Conservation (phyloP, 495 filamentous ascomycete species). For the Chlorociboria aeruginascens region DNA sequence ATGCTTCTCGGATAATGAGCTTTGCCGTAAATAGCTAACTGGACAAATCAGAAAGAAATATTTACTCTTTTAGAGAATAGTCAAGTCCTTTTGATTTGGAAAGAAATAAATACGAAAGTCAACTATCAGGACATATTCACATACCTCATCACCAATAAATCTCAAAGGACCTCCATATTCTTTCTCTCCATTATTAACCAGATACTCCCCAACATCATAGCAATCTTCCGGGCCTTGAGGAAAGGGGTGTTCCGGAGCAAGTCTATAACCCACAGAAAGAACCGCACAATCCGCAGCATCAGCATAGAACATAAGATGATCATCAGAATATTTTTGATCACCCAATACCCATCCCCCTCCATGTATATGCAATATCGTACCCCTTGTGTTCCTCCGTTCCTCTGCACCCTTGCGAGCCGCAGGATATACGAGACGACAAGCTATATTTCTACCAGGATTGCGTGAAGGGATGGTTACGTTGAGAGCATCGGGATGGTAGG, state of each 20-base stretch:
- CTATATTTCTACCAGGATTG: slow-evolving; percentile 32
- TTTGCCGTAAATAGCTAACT: too few relatives aligned
- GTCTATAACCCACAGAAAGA: slow-evolving; percentile 44
- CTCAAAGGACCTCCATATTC: slow-evolving; percentile 28
- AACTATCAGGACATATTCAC: slow-evolving; percentile 5
- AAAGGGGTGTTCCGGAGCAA: slow-evolving; percentile 46
- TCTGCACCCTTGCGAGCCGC: slow-evolving; percentile 6
- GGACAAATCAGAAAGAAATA: too few relatives aligned
- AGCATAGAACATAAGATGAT: slow-evolving; percentile 28
- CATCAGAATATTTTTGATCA: slow-evolving; percentile 23
- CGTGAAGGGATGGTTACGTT: slow-evolving; percentile 37
- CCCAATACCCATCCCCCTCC: slow-evolving; percentile 36
- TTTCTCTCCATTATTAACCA: slow-evolving; percentile 31
- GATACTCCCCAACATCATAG: slow-evolving; percentile 35
- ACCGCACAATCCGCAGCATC: slow-evolving; percentile 30
- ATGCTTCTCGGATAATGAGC: too few relatives aligned
- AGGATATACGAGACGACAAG: slow-evolving; percentile 36
- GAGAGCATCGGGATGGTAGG: slow-evolving; percentile 6
- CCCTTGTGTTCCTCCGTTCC: slow-evolving; percentile 27
- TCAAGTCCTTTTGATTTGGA: slow-evolving; percentile 13
- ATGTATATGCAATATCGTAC: slow-evolving; percentile 40
- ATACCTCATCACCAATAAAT: slow-evolving; percentile 26
- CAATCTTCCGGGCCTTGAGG: slow-evolving; percentile 40
- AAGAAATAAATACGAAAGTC: background rate
- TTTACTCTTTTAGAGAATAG: background rate